Percentiles rank a stretch among this genome's conserved stretches.
phyloP scores from a whole-genome alignment of 805 yeast genomes.

The Peterozyma xylosa region DNA sequence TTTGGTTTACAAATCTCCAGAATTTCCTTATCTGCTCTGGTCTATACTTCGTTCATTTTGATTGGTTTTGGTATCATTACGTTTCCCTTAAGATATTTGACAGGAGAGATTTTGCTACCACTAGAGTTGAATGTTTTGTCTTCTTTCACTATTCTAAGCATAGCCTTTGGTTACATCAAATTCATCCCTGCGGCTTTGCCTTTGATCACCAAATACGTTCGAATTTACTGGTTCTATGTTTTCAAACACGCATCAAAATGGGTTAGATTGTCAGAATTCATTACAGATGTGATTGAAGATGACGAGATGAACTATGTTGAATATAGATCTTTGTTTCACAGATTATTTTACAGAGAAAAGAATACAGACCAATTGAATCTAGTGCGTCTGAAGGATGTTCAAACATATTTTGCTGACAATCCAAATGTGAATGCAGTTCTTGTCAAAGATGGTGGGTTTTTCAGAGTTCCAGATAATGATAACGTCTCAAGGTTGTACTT shows the following conservation, averaged over 20 bases:
- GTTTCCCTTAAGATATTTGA: constrained; percentile 32
- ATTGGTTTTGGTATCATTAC: constrained; percentile 68
- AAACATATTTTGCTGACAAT: constrained; percentile 31
- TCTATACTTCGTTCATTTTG: constrained; percentile 66
- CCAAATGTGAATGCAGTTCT: constrained; percentile 44
- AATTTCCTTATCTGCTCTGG: constrained; percentile 62
- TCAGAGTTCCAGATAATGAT: constrained; percentile 85
- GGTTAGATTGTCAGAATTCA: constrained; percentile 76
- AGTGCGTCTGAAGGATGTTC: constrained; percentile 38
- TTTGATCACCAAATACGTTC: constrained; percentile 21
- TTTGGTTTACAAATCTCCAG: constrained; percentile 65
- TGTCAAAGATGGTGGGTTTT: constrained; percentile 73
- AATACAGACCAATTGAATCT: constrained; percentile 56
- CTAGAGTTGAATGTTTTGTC: constrained; percentile 2
- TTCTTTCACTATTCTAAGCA: not conserved
- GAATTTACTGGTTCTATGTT: constrained; percentile 53
- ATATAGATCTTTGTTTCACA: constrained; percentile 43
- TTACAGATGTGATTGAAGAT: constrained; percentile 53
- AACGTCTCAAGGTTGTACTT: constrained; percentile 60
- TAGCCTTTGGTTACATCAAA: no score
- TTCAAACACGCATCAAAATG: constrained; percentile 47
- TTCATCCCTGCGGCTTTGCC: not conserved
- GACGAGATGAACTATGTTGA: constrained; percentile 64
- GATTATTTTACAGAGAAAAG: constrained; percentile 26
- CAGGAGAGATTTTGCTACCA: constrained; percentile 24